phyloP scores from a whole-genome alignment of 371 early-diverging fungal species.

The Rhizopus delemar region DNA sequence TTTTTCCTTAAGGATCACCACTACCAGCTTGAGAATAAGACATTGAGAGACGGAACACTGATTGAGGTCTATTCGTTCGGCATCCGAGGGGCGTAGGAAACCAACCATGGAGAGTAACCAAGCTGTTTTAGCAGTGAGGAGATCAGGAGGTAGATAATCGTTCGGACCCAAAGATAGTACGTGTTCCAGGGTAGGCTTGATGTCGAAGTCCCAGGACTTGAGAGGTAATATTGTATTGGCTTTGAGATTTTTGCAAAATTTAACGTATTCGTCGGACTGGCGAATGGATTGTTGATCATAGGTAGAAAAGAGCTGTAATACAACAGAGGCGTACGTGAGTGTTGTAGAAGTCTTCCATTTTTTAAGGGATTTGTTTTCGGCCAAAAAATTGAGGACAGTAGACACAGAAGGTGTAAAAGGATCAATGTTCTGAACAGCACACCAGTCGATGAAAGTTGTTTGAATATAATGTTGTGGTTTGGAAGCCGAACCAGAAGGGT shows the following conservation, averaged over 20 bases:
- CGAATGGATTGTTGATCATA: background rate
- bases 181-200: conserved; percentile 4
- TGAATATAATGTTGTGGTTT: background rate
- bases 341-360: conserved; percentile 10
- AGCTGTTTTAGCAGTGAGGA: conserved; percentile 23
- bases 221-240: conserved; percentile 12
- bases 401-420: background rate
- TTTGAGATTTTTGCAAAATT: conserved; percentile 9
- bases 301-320: conserved; percentile 5
- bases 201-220: conserved; percentile 1
- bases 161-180: conserved; percentile 3
- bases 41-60: background rate
- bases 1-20: conserved; percentile 24
- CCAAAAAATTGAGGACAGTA: conserved; percentile 16
- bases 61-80: conserved; percentile 22
- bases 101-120: conserved; percentile 24
- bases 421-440: background rate
- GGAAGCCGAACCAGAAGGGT: background rate
- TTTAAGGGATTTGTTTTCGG: background rate
- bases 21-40: background rate
- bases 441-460: conserved; percentile 1
- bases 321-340: conserved; percentile 8
- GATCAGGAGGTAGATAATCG: too few relatives aligned
- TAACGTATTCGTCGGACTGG: background rate
- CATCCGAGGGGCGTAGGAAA: conserved; percentile 32